Conservation (phyloP, 1,284 basidiomycete species). For the Fomitopsis palustris region DNA sequence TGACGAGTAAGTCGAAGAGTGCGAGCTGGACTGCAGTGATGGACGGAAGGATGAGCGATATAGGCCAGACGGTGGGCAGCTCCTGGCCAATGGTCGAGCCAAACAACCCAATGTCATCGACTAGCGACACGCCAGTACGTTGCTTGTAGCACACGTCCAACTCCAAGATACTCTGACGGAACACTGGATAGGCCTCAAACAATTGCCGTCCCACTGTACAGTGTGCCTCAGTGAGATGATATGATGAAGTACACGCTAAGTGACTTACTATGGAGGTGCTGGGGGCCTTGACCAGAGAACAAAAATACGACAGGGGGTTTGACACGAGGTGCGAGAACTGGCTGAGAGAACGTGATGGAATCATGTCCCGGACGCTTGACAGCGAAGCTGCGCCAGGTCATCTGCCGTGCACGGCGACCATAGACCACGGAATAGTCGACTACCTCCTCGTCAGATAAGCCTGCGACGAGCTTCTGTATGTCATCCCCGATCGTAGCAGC, state of each 20-base stretch:
- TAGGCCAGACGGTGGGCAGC: slow-evolving; percentile 30
- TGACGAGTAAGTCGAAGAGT: slow-evolving; percentile 34
- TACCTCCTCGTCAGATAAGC: slow-evolving; percentile 1
- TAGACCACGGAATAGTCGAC: slow-evolving; percentile 6
- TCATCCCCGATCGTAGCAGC: slow-evolving; percentile 19
- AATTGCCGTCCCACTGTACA: slow-evolving; percentile 37
- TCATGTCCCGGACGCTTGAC: slow-evolving; percentile 3
- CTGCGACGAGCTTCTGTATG: neutral
- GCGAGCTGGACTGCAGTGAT: slow-evolving; percentile 43
- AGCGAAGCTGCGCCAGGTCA: slow-evolving; percentile 32
- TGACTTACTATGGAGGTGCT: slow-evolving; percentile 6
- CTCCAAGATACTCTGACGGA: slow-evolving; percentile 32
- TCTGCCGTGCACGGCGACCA: slow-evolving; percentile 29
- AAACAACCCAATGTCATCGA: slow-evolving; percentile 32
- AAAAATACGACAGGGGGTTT: slow-evolving; percentile 29
- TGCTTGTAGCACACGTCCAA: slow-evolving; percentile 31
- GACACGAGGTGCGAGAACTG: slow-evolving; percentile 22
- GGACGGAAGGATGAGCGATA: slow-evolving; percentile 32
- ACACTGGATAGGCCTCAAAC: slow-evolving; percentile 30
- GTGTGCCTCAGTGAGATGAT: neutral
- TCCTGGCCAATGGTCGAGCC: slow-evolving; percentile 5
- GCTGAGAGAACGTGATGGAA: slow-evolving; percentile 16
- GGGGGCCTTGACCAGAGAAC: slow-evolving; percentile 8
- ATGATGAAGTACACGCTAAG: neutral
- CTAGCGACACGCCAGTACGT: slow-evolving; percentile 31